Base-by-base conservation (phyloP, 2,329 filamentous ascomycete genomes). In the Ophiostoma quercus region DNA sequence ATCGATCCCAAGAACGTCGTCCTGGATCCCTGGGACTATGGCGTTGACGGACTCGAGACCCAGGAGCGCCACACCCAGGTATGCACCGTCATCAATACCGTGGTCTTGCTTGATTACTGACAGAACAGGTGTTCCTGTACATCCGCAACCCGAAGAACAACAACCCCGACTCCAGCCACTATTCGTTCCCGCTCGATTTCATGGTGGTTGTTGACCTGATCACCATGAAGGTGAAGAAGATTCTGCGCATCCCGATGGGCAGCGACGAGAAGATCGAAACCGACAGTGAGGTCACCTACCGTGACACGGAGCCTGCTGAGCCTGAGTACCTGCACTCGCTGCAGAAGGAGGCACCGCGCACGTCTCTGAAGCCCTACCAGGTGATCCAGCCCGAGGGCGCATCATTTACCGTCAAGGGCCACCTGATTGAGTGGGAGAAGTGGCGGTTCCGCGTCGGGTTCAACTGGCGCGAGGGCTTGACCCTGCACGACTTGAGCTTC, bases 381-480 rank as follows among this genome's bases (percentile, higher is more conserved):
- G 69, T 73, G 22, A 37, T 29, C 5, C 73, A 74, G 70, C 71
- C 73, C 1, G 41, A 73, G 57, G 73, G 73, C 9, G 67, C 72
- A 8, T 73, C 71, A 2, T 74, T 92, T 78, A 81, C 79, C 0
- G 82, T 90, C 77, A 79, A 80, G 71, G 79, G 84, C 74, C 80
- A 81, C 67, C 77, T 79, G n/a, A 74, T 87, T 5, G 78, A 82
- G 70, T 89, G 87, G 87, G 85, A 89, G 76, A 87, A 89, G 74
- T 92, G 89, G 89, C 81, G 84, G 1, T 89, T 92, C 79, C 82
- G 89, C 4, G 83, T 93, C 2, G 84, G 85, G 47, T 91, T 90
- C 80, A 92, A 89, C 76, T 84, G 91, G 91, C 69, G 71, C 65
- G 90, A 92, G 76, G 90, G 90, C 6, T 85, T 87, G 7, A 88